Evolutionary conservation across 202 grass and related monocot species (phyloP), one percentile per base, ranked within the genome.

Genomic region (Setaria italica): DNA sequence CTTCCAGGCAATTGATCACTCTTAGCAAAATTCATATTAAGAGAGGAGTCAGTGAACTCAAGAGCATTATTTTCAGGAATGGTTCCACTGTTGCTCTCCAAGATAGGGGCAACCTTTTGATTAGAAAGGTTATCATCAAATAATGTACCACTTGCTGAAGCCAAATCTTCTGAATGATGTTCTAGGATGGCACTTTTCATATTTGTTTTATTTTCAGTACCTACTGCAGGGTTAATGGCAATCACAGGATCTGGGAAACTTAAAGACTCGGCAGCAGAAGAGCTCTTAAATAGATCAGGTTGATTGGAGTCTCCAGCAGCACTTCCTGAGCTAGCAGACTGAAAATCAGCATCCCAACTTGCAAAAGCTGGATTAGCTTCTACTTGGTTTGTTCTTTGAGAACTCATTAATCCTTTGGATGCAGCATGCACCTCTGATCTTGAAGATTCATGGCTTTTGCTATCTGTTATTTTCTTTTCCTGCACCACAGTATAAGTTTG

Each of bases 311-410:
- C 80, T 65, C 54, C 5, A n/a, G 76, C 19, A 80, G 50, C 74
- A 87, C 11, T 77, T 58, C 82, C 57, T 34, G 69, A 85, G 53
- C 65, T 84, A 85, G 77, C 71, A 80, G 95, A 65, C 69, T 92
- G 87, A 85, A 95, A 98, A 58, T 92, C 89, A 71, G 88, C 90
- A 50, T 97, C 92, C 92, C 95, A 97, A 47, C 82, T 90, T 76
- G 92, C 84, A 47, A 93, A 95, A 86, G 79, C 74, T 42, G 77
- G 76, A 82, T 59, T 82, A 82, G 78, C 82, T 85, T 87, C 82
- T 78, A 20, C 72, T 70, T 79, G 58, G 73, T 65, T 72, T 81
- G 62, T 86, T 83, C 71, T 89, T 63, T 64, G 21, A 63, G 59
- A 85, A 89, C 53, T 87, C 78, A 60, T 59, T 67, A 63, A 70